Evolutionary conservation across 306 rosid genomes (phyloP), one percentile per base, ranked within the genome.

Genomic region (Prosopis cineraria): DNA sequence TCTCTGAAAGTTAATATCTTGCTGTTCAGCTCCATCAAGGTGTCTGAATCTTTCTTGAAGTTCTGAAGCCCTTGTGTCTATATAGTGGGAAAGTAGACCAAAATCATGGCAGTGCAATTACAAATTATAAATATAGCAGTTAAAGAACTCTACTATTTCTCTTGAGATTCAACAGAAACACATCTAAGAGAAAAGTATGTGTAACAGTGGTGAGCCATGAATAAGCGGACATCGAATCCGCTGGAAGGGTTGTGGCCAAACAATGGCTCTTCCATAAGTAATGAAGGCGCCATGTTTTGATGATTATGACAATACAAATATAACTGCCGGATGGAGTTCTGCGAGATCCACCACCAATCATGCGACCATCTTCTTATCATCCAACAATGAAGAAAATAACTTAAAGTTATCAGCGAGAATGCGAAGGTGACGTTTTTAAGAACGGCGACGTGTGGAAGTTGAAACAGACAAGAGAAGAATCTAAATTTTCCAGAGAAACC

Each of bases 1-100:
- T 81, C 83, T 34, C 85, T 78, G 44, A 84, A 78, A 30, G 75
- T 43, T 25, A 81, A 36, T 41, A 81, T 78, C 72, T 43, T 84
- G 40, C 17, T 17, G 59, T 16, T 45, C 27, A 84, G 75, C 78
- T 81, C 83, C 10, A 81, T 47, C 63, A 19, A 52, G 20, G 40
- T 62, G 10, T 67, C 74, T 3, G 34, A 30, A 13, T 19, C 55
- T 58, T 58, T 39, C 60, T 36, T 72, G 41, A 41, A 30, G n/a
- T 36, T 75, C 52, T 70, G 41, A 17, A 48, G 45, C 55, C 36
- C 65, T 31, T 34, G 68, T 48, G 77, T 30, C 84, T 80, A 53
- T 83, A 55, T 48, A 58, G 37, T 33, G 7, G 40, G 19, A 41
- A 25, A 68, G 13, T 14, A 25, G 20, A 19, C 9, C 7, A 30